Conservation (phyloP, 2,329 filamentous ascomycete species). For the Zasmidium cellare region DNA sequence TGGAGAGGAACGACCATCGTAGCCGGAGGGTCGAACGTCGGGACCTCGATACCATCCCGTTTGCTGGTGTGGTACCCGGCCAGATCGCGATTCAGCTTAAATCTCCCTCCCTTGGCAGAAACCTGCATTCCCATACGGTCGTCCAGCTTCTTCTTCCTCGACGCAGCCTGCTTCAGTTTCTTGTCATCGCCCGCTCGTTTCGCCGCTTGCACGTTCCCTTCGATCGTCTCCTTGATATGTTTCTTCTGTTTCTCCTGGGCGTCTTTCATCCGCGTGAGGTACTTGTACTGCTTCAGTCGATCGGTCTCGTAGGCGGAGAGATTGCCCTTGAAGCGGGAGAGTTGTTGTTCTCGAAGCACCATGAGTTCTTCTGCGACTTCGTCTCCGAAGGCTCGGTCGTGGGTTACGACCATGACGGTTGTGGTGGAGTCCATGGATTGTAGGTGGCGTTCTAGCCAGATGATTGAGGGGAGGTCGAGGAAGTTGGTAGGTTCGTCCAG, state of each 20-base stretch:
- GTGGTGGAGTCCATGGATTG: slow-evolving; percentile 53
- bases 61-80: slow-evolving; percentile 55
- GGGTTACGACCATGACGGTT: slow-evolving; percentile 77
- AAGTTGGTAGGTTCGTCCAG: slow-evolving; percentile 89
- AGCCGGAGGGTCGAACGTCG: slow-evolving; percentile 57
- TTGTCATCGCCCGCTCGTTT: slow-evolving; percentile 80
- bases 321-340: slow-evolving; percentile 75
- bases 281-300: slow-evolving; percentile 40
- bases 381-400: slow-evolving; percentile 79
- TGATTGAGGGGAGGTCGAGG: slow-evolving; percentile 76
- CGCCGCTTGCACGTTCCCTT: slow-evolving; percentile 71
- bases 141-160: slow-evolving; percentile 80
- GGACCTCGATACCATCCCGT: slow-evolving; percentile 71
- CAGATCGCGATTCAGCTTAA: slow-evolving; percentile 78
- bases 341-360: slow-evolving; percentile 68
- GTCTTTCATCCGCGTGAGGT: slow-evolving; percentile 74
- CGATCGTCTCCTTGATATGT: slow-evolving; percentile 77
- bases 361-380: slow-evolving; percentile 74
- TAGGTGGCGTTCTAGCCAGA: slow-evolving; percentile 80
- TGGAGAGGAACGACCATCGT: slow-evolving; percentile 58
- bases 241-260: slow-evolving; percentile 78
- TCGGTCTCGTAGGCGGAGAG: slow-evolving; percentile 72
- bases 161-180: slow-evolving; percentile 82
- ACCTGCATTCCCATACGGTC: slow-evolving; percentile 77
- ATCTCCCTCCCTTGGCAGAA: slow-evolving; percentile 68